phyloP scores from a whole-genome alignment of 2,329 filamentous ascomycete genomes.

The Trichoderma oligosporum region DNA sequence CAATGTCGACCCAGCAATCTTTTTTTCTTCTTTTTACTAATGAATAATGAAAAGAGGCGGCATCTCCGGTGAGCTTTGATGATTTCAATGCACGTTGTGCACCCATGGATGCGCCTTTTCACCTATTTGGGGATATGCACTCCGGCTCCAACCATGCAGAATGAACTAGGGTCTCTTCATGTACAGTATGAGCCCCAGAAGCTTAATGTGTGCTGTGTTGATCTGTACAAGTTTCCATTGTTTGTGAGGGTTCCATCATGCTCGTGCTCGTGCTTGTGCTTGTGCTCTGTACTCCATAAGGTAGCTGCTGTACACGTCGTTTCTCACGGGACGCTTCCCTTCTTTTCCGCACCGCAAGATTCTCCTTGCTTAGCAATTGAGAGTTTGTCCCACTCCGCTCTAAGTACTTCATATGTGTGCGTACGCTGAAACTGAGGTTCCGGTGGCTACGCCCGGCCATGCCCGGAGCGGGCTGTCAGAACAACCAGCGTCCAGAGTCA shows the following conservation, averaged over 20 bases:
- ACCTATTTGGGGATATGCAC: slow-evolving; percentile 1
- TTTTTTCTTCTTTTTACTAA: neutral
- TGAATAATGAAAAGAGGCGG: neutral
- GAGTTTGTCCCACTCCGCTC: slow-evolving; percentile 9
- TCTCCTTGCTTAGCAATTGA: neutral
- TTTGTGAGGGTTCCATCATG: slow-evolving; percentile 1
- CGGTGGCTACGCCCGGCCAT: neutral
- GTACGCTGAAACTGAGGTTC: neutral
- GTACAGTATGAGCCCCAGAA: slow-evolving; percentile 8
- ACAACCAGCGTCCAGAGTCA: neutral
- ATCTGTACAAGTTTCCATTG: neutral
- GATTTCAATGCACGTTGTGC: slow-evolving; percentile 4
- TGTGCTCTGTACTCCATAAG: neutral
- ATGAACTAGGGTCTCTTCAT: slow-evolving; percentile 5
- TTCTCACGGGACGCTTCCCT: neutral
- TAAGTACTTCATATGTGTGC: too few species aligned
- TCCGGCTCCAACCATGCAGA: slow-evolving; percentile 10
- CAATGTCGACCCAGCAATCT: neutral
- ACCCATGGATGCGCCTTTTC: neutral
- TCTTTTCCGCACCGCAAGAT: slow-evolving; percentile 6
- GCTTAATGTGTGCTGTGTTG: slow-evolving; percentile 14
- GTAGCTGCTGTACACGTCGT: neutral
- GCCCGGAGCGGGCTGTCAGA: neutral
- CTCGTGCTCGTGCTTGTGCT: too few species aligned
- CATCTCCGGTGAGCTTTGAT: neutral